A percentile compares a stretch with the other conserved stretches of the same genome.
Conservation (phyloP, 2,329 filamentous ascomycete species). For the Colletotrichum viniferum region DNA sequence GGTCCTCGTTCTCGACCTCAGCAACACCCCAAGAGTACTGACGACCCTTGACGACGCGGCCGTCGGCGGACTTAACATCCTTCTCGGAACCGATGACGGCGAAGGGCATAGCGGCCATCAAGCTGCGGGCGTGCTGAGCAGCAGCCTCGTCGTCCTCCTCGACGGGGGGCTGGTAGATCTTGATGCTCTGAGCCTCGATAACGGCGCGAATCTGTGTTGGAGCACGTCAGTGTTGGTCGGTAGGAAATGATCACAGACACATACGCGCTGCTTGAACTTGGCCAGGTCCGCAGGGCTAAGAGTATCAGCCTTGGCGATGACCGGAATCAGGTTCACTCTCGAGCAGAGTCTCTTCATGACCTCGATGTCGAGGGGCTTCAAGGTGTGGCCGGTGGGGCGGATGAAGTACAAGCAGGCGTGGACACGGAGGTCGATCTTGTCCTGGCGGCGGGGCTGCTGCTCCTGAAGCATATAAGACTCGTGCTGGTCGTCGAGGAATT, state of each 20-base stretch:
- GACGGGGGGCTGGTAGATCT: conserved; percentile 97
- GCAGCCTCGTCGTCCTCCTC: conserved; percentile 98
- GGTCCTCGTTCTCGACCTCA: conserved; percentile 99
- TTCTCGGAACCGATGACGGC: conserved; percentile 99
- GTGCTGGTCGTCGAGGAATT: conserved; percentile 99
- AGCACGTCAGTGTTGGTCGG: not conserved
- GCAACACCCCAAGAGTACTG: conserved; percentile 99
- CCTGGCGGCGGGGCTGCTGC: conserved; percentile 95
- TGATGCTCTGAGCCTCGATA: conserved; percentile 98
- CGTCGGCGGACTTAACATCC: conserved; percentile 95
- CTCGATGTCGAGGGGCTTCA: conserved; percentile 99
- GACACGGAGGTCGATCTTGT: conserved; percentile 99
- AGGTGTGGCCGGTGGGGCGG: conserved; percentile 94
- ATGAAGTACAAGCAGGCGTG: conserved; percentile 99
- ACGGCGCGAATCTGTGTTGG: conserved; percentile 80
- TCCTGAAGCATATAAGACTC: conserved; percentile 99
- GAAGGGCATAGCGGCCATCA: conserved; percentile 98
- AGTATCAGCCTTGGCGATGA: conserved; percentile 98
- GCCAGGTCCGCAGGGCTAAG: conserved; percentile 89
- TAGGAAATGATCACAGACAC: conserved; percentile 32
- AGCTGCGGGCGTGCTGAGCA: conserved; percentile 88
- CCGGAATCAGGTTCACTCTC: conserved; percentile 96
- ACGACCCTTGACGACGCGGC: conserved; percentile 96
- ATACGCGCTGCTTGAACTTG: conserved; percentile 93
- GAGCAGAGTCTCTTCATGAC: conserved; percentile 99